These are phyloP conservation scores for Apiospora hydei DNA, from an alignment of 2,329 filamentous ascomycete species.

Conservation along the genomic window DNA sequence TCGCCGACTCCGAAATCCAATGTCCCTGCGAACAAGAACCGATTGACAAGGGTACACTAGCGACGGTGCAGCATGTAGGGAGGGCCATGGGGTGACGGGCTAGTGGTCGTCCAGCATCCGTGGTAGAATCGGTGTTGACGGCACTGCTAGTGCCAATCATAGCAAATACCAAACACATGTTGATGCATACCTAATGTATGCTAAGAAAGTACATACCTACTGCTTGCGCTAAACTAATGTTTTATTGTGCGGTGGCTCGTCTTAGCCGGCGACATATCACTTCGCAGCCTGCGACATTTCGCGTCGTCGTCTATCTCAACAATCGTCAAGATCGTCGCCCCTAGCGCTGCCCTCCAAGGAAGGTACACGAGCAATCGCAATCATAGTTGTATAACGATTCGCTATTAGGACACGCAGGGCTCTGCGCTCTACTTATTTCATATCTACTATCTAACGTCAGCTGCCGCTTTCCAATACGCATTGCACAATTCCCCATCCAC, in stretches of 20 bases:
- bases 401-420: background rate
- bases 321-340: constrained; percentile 19
- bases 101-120: background rate
- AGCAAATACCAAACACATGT: background rate
- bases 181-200: background rate
- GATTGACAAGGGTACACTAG: background rate
- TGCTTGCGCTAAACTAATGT: background rate
- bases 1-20: background rate
- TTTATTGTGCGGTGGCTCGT: constrained; percentile 3
- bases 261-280: background rate
- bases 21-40: background rate
- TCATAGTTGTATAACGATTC: constrained; percentile 21
- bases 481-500: background rate
- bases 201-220: background rate
- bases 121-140: background rate
- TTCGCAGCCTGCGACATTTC: constrained; percentile 13
- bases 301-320: constrained; percentile 15
- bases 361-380: constrained; percentile 22
- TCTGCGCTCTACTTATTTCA: background rate
- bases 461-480: background rate
- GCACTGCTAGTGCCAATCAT: background rate
- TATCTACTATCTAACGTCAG: background rate
- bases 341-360: constrained; percentile 15
- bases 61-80: background rate
- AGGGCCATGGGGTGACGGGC: background rate